Evolutionary conservation across 768 basidiomycete genomes (phyloP).

Genomic region (Rhizopogon roseolus): DNA sequence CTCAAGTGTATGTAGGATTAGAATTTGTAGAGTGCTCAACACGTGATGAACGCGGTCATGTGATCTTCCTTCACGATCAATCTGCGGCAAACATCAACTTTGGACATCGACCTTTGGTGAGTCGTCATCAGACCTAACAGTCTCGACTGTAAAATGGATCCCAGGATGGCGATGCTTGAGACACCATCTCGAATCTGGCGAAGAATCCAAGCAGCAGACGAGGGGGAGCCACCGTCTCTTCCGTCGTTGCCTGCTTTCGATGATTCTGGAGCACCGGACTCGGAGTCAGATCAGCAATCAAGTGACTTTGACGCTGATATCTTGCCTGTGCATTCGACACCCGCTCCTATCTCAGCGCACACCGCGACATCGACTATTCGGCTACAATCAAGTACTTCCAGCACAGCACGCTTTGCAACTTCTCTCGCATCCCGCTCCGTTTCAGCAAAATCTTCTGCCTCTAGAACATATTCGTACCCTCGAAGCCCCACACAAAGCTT

Average conservation of each 20-base stretch:
- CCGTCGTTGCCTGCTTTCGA: slow-evolving; percentile 74
- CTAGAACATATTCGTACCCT: slow-evolving; percentile 27
- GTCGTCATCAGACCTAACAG: background rate
- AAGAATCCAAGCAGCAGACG: slow-evolving; percentile 73
- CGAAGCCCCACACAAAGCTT: slow-evolving; percentile 44
- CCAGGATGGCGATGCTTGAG: slow-evolving; percentile 52
- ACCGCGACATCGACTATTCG: slow-evolving; percentile 46
- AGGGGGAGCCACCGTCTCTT: slow-evolving; percentile 74
- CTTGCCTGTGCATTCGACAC: slow-evolving; percentile 65
- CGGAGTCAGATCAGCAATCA: slow-evolving; percentile 30
- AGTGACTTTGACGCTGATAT: slow-evolving; percentile 39
- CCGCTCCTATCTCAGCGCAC: slow-evolving; percentile 45
- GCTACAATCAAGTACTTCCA: slow-evolving; percentile 47
- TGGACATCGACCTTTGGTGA: background rate
- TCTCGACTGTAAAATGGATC: background rate
- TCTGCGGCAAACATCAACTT: background rate
- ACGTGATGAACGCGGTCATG: slow-evolving; percentile 17
- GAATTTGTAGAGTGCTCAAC: background rate
- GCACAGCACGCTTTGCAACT: slow-evolving; percentile 44
- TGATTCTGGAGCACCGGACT: slow-evolving; percentile 45
- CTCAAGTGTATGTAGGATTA: no score
- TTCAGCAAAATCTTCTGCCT: slow-evolving; percentile 26
- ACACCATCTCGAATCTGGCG: slow-evolving; percentile 85
- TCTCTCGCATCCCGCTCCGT: slow-evolving; percentile 46
- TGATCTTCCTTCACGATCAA: slow-evolving; percentile 11